phyloP scores from a whole-genome alignment of 2,329 filamentous ascomycete genomes.

The Aureobasidium lini region DNA sequence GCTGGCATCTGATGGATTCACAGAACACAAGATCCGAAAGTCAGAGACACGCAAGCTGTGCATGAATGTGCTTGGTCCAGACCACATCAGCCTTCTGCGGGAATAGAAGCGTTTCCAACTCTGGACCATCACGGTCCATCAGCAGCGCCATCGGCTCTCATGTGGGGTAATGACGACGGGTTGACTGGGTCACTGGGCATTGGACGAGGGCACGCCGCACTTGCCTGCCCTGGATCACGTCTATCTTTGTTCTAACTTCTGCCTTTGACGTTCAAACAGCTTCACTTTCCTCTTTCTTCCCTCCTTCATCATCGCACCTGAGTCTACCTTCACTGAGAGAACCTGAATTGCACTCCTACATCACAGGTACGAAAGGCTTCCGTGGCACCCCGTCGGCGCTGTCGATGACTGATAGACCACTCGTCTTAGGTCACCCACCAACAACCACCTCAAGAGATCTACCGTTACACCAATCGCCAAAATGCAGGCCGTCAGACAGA shows the following conservation, averaged over 20 bases:
- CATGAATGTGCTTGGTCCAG: background rate
- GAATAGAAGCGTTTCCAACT: constrained; percentile 3
- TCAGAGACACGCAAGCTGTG: background rate
- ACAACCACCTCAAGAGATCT: background rate
- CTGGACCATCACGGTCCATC: background rate
- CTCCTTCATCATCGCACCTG: background rate
- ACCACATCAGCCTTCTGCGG: background rate
- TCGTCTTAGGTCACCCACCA: background rate
- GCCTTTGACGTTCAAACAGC: background rate
- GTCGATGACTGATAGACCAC: background rate
- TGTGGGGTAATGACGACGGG: constrained; percentile 7
- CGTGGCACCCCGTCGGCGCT: background rate
- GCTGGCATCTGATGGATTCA: background rate
- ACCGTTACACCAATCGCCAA: constrained; percentile 17
- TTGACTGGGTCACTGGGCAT: background rate
- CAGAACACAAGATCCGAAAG: background rate
- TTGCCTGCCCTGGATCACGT: constrained; percentile 3
- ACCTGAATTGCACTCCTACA: background rate
- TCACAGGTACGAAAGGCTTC: background rate
- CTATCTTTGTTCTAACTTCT: constrained; percentile 3
- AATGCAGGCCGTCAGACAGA: constrained; percentile 30
- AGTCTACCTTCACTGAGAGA: background rate
- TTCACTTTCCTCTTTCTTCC: background rate
- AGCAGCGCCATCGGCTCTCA: constrained; percentile 7
- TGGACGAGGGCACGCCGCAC: background rate